These are phyloP conservation scores for Phytopythium mirpurense DNA, from an alignment of 352 stramenopile genomes.

Conservation along the genomic window DNA sequence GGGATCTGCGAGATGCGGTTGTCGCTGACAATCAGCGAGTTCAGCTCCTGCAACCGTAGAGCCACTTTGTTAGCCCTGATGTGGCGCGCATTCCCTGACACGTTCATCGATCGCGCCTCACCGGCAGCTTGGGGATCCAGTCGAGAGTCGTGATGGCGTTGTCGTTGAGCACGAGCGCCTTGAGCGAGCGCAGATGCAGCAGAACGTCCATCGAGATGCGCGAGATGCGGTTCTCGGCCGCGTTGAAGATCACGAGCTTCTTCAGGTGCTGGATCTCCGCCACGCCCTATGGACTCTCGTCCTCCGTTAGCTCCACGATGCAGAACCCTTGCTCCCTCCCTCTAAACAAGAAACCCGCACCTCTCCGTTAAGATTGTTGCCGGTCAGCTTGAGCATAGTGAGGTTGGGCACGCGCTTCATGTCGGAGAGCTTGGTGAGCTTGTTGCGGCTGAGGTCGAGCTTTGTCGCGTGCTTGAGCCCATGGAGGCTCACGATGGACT, in stretches of 20 bases:
- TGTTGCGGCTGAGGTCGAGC: slow-evolving; percentile 82
- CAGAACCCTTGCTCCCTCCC: neutral
- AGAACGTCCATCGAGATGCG: slow-evolving; percentile 68
- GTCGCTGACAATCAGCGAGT: slow-evolving; percentile 83
- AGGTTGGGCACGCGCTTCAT: slow-evolving; percentile 50
- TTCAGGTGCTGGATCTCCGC: slow-evolving; percentile 67
- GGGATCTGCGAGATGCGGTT: slow-evolving; percentile 73
- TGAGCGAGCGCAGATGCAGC: slow-evolving; percentile 60
- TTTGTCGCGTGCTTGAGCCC: slow-evolving; percentile 58
- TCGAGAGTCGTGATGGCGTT: slow-evolving; percentile 81
- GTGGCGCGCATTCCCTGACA: no score
- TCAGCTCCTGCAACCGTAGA: slow-evolving; percentile 39
- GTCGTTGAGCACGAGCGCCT: slow-evolving; percentile 82
- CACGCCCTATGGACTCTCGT: slow-evolving; percentile 21
- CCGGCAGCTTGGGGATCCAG: slow-evolving; percentile 70
- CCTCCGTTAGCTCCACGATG: no score
- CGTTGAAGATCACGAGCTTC: slow-evolving; percentile 80
- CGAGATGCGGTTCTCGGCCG: slow-evolving; percentile 66
- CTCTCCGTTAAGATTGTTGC: slow-evolving; percentile 73
- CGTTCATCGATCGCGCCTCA: no score
- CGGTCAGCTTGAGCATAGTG: slow-evolving; percentile 78
- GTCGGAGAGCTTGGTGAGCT: slow-evolving; percentile 76
- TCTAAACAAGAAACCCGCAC: slow-evolving; percentile 15
- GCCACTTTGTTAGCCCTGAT: no score
- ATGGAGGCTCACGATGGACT: slow-evolving; percentile 73